phyloP scores from a whole-genome alignment of 2,329 filamentous ascomycete genomes.

The Gnomoniopsis sp. region DNA sequence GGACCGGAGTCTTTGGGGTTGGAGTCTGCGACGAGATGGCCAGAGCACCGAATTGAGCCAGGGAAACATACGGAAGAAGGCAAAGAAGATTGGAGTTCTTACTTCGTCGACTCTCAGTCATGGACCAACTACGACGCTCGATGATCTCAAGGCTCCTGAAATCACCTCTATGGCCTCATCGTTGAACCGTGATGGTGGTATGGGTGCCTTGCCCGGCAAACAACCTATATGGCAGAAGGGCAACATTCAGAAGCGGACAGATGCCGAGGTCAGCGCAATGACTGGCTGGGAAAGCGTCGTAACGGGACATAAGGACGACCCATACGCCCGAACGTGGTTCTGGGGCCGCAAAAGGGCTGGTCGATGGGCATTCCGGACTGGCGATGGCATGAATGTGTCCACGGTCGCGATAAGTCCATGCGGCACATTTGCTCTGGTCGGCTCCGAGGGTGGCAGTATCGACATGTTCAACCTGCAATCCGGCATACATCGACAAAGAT shows the following conservation, averaged over 20 bases:
- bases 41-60: constrained; percentile 94
- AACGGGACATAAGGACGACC: constrained; percentile 84
- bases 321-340: constrained; percentile 91
- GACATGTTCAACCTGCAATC: constrained; percentile 98
- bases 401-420: constrained; percentile 88
- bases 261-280: constrained; percentile 69
- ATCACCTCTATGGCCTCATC: constrained; percentile 91
- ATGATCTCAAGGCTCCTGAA: constrained; percentile 82
- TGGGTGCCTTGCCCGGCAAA: constrained; percentile 76
- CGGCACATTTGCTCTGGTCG: constrained; percentile 88
- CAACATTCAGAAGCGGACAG: constrained; percentile 58
- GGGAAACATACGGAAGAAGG: constrained; percentile 81
- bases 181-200: constrained; percentile 90
- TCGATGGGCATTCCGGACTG: constrained; percentile 86
- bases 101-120: constrained; percentile 53
- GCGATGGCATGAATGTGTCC: constrained; percentile 77
- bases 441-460: constrained; percentile 76
- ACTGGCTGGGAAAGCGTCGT: constrained; percentile 98
- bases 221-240: constrained; percentile 82
- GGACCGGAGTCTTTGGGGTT: constrained; percentile 92
- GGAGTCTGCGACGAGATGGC: constrained; percentile 90
- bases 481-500: constrained; percentile 80
- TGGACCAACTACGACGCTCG: constrained; percentile 62
- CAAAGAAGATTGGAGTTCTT: constrained; percentile 79
- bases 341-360: constrained; percentile 94